Conservation (phyloP, 257 asterid genomes). For the Solanum etuberosum region DNA sequence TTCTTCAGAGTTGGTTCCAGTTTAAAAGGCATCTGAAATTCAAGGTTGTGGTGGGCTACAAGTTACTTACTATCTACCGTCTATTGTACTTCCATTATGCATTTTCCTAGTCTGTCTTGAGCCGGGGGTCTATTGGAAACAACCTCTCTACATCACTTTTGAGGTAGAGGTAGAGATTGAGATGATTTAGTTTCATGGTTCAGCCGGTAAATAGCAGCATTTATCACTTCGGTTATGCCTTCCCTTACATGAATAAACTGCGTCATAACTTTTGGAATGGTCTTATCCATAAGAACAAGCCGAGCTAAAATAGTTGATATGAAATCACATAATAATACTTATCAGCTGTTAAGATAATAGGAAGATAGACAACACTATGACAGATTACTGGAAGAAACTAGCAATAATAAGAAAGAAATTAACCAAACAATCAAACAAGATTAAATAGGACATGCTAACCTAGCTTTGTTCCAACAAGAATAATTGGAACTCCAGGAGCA, state of each 20-base stretch:
- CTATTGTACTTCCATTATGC: neutral
- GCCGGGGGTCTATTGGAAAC: neutral
- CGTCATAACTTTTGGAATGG: neutral
- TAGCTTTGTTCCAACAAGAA: constrained; percentile 93
- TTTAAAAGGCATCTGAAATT: neutral
- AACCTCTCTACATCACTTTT: neutral
- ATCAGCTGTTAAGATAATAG: neutral
- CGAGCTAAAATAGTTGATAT: neutral
- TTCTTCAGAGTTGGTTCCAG: neutral
- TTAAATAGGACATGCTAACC: constrained; percentile 40
- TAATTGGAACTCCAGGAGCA: constrained; percentile 82
- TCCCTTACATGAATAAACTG: neutral
- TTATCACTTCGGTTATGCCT: neutral
- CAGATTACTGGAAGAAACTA: neutral
- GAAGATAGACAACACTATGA: neutral
- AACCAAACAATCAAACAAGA: neutral
- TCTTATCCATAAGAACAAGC: neutral
- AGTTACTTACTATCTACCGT: neutral
- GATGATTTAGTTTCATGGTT: neutral
- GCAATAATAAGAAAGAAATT: neutral
- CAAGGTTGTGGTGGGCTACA: neutral
- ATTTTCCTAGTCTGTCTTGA: neutral
- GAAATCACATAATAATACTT: neutral
- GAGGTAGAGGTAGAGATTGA: neutral
- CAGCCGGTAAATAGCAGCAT: neutral